Evolutionary conservation across 768 basidiomycete genomes (phyloP).

Genomic region (Naganishia vishniacii): DNA sequence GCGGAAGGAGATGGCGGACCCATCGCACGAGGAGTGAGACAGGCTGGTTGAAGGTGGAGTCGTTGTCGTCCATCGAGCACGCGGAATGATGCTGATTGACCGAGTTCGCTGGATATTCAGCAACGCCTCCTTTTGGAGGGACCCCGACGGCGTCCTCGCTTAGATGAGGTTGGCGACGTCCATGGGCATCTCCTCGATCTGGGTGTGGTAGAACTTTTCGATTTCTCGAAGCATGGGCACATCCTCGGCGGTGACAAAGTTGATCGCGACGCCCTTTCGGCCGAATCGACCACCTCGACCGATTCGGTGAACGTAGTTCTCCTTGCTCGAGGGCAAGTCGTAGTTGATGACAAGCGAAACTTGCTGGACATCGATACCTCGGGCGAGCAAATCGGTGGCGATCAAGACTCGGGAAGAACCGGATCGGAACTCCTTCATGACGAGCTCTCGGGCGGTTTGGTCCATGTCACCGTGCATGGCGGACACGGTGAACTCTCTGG

Average conservation of each 20-base stretch:
- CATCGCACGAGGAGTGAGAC: not conserved
- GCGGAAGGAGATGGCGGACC: not conserved
- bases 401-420: slow-evolving; percentile 84
- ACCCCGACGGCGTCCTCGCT: slow-evolving; percentile 28
- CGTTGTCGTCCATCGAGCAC: not conserved
- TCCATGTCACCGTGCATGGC: slow-evolving; percentile 77
- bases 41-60: not conserved
- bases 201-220: slow-evolving; percentile 77
- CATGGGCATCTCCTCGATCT: slow-evolving; percentile 85
- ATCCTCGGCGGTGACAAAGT: slow-evolving; percentile 87
- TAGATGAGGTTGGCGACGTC: slow-evolving; percentile 96
- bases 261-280: slow-evolving; percentile 98
- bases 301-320: slow-evolving; percentile 99
- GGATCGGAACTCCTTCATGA: slow-evolving; percentile 93
- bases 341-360: slow-evolving; percentile 97
- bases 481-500: slow-evolving; percentile 97
- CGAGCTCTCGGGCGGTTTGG: slow-evolving; percentile 88
- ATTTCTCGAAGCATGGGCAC: slow-evolving; percentile 95
- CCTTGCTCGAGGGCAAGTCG: slow-evolving; percentile 66
- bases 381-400: slow-evolving; percentile 94
- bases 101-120: not conserved
- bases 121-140: slow-evolving; percentile 15
- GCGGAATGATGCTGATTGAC: slow-evolving; percentile 3
- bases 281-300: slow-evolving; percentile 99
- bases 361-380: slow-evolving; percentile 97